Evolutionary conservation across 1,139 yeast genomes (phyloP).

Genomic region (Scheffersomyces stambukii): DNA sequence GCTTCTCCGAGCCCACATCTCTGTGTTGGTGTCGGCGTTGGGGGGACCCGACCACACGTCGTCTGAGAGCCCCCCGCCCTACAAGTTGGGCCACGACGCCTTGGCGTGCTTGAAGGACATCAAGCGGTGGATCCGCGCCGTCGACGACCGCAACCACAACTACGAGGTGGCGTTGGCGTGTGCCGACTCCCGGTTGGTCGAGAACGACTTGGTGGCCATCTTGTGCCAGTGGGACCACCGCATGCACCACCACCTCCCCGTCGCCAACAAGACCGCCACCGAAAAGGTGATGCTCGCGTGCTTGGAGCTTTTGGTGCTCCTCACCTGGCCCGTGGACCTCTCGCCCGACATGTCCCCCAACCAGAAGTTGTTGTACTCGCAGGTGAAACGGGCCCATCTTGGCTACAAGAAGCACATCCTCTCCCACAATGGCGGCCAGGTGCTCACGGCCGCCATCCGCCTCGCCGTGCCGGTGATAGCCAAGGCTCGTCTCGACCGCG

Average conservation of each 20-base stretch:
- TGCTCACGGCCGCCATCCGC: constrained; percentile 66
- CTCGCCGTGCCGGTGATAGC: constrained; percentile 64
- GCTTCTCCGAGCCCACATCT: constrained; percentile 60
- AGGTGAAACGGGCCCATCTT: constrained; percentile 62
- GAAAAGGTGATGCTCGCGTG: constrained; percentile 67
- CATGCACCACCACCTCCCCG: constrained; percentile 14
- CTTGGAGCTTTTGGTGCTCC: constrained; percentile 73
- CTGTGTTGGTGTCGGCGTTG: constrained; percentile 70
- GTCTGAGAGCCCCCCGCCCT: constrained; percentile 43
- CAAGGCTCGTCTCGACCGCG: constrained; percentile 53
- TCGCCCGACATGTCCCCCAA: constrained; percentile 47
- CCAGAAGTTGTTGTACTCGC: constrained; percentile 56
- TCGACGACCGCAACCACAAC: constrained; percentile 66
- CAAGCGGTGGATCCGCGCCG: constrained; percentile 80
- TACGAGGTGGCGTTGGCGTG: constrained; percentile 88
- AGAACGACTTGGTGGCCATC: constrained; percentile 71
- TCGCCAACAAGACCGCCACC: constrained; percentile 31
- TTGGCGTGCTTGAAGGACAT: constrained; percentile 83
- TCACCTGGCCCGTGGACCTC: constrained; percentile 77
- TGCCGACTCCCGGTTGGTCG: constrained; percentile 71
- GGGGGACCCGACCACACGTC: constrained; percentile 73
- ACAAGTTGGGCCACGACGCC: constrained; percentile 88
- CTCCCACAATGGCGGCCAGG: constrained; percentile 53
- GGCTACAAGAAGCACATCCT: constrained; percentile 69
- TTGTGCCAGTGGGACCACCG: constrained; percentile 69